Evolutionary conservation across 768 basidiomycete species (phyloP), one percentile per base, ranked within the genome.

Genomic region (Lactarius psammicola): DNA sequence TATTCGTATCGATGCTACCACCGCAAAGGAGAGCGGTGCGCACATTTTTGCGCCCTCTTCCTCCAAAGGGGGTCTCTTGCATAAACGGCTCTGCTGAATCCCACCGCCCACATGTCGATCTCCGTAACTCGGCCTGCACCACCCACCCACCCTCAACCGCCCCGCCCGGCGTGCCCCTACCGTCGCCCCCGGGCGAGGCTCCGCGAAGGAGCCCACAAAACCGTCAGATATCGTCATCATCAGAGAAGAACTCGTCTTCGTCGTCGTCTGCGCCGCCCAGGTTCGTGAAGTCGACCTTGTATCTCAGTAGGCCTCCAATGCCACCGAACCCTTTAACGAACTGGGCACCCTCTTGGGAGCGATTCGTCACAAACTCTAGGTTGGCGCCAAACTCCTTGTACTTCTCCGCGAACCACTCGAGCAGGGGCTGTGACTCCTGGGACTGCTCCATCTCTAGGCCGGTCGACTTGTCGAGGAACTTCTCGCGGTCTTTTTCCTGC

Each of bases 291-390:
- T 97, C 96, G 72, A 98, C 94, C 81, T 98, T 98, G 86, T 99
- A 99, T 57, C 96, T 85, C 65, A 97, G 79, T 66, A 98, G 81
- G 34, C 95, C 96, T 33, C 97, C 96, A 71, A 99, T 98, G 30
- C 97, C 96, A 77, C 96, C 96, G 72, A 99, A 98, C 49, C 96
- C 96, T 76, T 95, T 96, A 72, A 96, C 94, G 80, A 97, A 98
- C 75, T 98, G 95, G 38, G 93, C 92, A 36, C 96, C 96, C 76
- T 99, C 96, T 75, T 98, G 96, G 9, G 94, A 95, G 60, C 89
- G 87, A 79, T 98, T 95, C 69, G 95, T 96, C 53, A 98, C 88
- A 75, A 98, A 98, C 79, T 95, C 94, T 67, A 98, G 87, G 71
- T 89, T 88, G 59, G 96, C 93, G 68, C 96, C 97, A 74, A 98